Evolutionary conservation across 1,284 basidiomycete genomes (phyloP), one percentile per base, ranked within the genome.

Genomic region (Puccinia horiana): DNA sequence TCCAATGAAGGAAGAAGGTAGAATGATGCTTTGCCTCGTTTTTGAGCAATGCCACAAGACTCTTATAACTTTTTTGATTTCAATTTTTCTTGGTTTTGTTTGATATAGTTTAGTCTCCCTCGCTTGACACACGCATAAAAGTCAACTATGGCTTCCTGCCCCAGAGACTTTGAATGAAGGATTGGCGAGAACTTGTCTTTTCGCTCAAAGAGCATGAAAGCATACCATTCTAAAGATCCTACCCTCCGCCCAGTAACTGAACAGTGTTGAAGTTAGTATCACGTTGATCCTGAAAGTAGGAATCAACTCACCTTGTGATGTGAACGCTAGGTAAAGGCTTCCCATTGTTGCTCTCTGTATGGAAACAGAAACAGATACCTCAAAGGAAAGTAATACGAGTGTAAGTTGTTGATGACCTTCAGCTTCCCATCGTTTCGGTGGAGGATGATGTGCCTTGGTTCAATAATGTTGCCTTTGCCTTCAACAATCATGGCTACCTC

Each of bases 1-100:
- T 11, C 87, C 87, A 0, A 88, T 82, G 54, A 88, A 88, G 2
- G 85, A 86, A 0, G 87, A 84, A 0, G 87, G 88, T 0, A 88
- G 83, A 63, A 87, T 86, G 8, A 88, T 84, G 3, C 26, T 70
- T 0, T 81, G 75, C 8, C 83, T 49, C 23, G 37, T 42, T 35
- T 5, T 67, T 26, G 16, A 67, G 18, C 0, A 47, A 26, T 2
- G 52, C 42, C 0, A 9, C 44, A 2, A 69, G 11, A 14, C 61
- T 47, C 6, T 23, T 14, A 29, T 78, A 78, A 12, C 37, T 23
- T 0, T 67, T 61, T n/a, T 1, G 29, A 23, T n/a, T 47, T 49
- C 8, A 78, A 16, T 0, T 23, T 37, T 11, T 20, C n/a, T 54
- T 78, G 61, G n/a, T 78, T 78, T 44, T 40, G 0, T 2, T 26